These are phyloP conservation scores for Dryas octopetala DNA, from an alignment of 306 rosid genomes.

Conservation along the genomic window DNA sequence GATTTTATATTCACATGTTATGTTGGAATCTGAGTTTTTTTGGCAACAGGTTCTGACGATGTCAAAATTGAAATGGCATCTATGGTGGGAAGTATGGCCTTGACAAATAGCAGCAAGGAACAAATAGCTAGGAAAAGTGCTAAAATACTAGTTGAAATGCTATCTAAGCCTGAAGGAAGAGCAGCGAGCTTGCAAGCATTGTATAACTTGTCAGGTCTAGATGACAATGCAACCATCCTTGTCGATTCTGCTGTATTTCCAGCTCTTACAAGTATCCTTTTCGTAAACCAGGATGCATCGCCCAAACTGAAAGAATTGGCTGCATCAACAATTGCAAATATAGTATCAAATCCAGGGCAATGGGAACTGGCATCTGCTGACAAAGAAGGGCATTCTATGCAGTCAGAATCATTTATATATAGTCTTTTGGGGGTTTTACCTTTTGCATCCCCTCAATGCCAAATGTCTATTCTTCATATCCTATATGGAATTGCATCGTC, in stretches of 20 bases:
- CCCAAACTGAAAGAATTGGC: conserved; percentile 46
- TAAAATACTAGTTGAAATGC: conserved; percentile 44
- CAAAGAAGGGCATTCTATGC: conserved; percentile 51
- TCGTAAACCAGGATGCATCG: conserved; percentile 32
- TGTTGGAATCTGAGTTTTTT: conserved; percentile 17
- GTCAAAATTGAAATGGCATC: conserved; percentile 56
- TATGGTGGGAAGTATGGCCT: conserved; percentile 54
- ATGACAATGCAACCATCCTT: conserved; percentile 56
- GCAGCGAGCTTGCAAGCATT: conserved; percentile 55
- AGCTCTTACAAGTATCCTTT: conserved; percentile 44
- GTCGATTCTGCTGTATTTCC: conserved; percentile 50
- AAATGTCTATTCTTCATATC: conserved; percentile 47
- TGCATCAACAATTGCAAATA: conserved; percentile 53
- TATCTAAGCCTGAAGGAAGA: conserved; percentile 46
- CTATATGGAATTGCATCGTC: conserved; percentile 53
- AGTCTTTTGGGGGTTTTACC: conserved; percentile 35
- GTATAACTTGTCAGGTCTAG: conserved; percentile 54
- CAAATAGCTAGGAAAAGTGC: conserved; percentile 56
- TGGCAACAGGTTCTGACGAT: conserved; percentile 47
- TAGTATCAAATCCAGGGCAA: conserved; percentile 56
- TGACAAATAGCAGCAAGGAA: conserved; percentile 58
- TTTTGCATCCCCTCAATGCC: conserved; percentile 33
- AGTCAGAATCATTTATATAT: conserved; percentile 44
- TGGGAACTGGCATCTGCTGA: conserved; percentile 69
- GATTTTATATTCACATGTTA: conserved; percentile 9